These are phyloP conservation scores for Cadophora luteo-olivacea DNA, from an alignment of 2,329 filamentous ascomycete genomes.

Conservation along the genomic window DNA sequence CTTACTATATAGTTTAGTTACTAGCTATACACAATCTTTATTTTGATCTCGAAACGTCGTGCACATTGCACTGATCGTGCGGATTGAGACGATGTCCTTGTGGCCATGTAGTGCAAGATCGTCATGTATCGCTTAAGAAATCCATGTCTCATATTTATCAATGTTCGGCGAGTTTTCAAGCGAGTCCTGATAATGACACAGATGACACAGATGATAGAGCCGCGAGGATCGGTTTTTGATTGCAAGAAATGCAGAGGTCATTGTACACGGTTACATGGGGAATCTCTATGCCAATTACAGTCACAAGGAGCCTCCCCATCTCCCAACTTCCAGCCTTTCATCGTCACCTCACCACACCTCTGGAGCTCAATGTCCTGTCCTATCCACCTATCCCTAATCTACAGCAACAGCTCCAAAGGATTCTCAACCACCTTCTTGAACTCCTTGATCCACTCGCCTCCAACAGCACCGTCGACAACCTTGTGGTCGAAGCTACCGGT, in stretches of 20 bases:
- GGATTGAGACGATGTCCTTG: too few relatives aligned
- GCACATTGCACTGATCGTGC: too few relatives aligned
- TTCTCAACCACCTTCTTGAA: conserved; percentile 98
- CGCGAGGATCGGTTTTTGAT: not conserved
- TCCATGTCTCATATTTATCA: not conserved
- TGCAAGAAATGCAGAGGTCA: conserved; percentile 20
- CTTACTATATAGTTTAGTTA: conserved; percentile 11
- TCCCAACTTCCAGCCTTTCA: not conserved
- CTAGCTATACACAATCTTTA: not conserved
- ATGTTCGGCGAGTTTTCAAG: not conserved
- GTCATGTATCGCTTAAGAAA: not conserved
- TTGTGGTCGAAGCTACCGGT: conserved; percentile 99
- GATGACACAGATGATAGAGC: conserved; percentile 2
- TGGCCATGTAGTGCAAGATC: too few relatives aligned
- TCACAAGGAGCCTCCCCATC: conserved; percentile 20
- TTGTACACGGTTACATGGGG: conserved; percentile 36
- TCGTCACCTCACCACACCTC: not conserved
- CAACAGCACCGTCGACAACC: conserved; percentile 95
- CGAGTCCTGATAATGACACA: not conserved
- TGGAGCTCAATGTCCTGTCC: not conserved
- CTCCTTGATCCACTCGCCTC: conserved; percentile 95
- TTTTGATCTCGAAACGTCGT: not conserved
- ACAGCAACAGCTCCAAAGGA: conserved; percentile 92
- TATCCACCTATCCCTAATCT: conserved; percentile 17
- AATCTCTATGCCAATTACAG: conserved; percentile 34